These are phyloP conservation scores for Aspergillus sp. DNA, from an alignment of 2,329 filamentous ascomycete genomes.

Conservation along the genomic window DNA sequence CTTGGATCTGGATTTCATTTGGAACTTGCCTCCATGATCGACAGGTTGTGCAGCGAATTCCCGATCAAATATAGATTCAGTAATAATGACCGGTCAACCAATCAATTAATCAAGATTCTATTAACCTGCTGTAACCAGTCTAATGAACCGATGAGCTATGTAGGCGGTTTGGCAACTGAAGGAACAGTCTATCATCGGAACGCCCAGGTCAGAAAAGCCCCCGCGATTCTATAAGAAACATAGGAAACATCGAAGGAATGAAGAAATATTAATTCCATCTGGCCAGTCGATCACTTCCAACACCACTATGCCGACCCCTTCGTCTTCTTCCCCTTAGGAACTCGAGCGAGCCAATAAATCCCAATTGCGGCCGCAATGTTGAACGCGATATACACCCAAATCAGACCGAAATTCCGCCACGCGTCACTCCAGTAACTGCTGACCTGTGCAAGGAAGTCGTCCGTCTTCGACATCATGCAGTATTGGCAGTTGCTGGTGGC, in stretches of 20 bases:
- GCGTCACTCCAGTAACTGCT: slow-evolving; percentile 2
- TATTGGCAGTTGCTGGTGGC: neutral
- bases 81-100: neutral
- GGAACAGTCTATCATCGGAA: too few species aligned
- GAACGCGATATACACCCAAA: slow-evolving; percentile 2
- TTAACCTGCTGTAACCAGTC: too few species aligned
- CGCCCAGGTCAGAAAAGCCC: too few species aligned
- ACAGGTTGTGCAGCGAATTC: neutral
- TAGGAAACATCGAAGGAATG: too few species aligned
- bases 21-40: slow-evolving; percentile 23
- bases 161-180: too few species aligned
- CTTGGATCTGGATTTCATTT: slow-evolving; percentile 29
- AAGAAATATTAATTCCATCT: too few species aligned
- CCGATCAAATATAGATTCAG: neutral
- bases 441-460: neutral
- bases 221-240: too few species aligned
- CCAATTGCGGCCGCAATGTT: neutral
- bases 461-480: neutral
- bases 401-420: slow-evolving; percentile 2
- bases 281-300: neutral
- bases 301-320: neutral
- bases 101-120: too few species aligned
- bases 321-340: slow-evolving; percentile 1
- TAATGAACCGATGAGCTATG: too few species aligned
- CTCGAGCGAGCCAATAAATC: slow-evolving; percentile 1